phyloP scores from a whole-genome alignment of 768 basidiomycete species.

The Tulasnella sp. region DNA sequence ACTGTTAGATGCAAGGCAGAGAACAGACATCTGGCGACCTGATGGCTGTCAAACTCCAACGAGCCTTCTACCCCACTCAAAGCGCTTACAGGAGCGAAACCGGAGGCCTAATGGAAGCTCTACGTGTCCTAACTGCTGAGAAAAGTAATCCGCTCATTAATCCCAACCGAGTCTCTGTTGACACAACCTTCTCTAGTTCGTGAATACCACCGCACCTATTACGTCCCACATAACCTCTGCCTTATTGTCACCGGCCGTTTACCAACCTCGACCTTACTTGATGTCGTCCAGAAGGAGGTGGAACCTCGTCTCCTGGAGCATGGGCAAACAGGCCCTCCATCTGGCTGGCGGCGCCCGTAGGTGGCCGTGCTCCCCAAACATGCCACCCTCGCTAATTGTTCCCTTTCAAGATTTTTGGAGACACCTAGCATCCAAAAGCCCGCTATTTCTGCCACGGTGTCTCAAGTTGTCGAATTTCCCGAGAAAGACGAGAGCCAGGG shows the following conservation, averaged over 20 bases:
- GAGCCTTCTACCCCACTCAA: conserved; percentile 60
- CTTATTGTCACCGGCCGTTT: conserved; percentile 83
- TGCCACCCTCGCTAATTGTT: background rate
- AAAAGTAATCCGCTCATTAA: conserved; percentile 47
- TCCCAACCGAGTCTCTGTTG: conserved; percentile 1
- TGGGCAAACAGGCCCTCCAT: conserved; percentile 58
- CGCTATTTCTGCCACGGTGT: conserved; percentile 40
- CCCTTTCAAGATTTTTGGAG: conserved; percentile 51
- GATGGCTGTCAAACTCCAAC: conserved; percentile 78
- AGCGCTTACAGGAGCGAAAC: conserved; percentile 95
- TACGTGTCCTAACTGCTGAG: conserved; percentile 72
- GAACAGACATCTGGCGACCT: conserved; percentile 87
- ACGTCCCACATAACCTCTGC: conserved; percentile 87
- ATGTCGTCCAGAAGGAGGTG: conserved; percentile 68
- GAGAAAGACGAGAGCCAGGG: conserved; percentile 94
- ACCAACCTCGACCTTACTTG: conserved; percentile 60
- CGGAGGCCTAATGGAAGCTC: conserved; percentile 86
- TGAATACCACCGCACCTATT: conserved; percentile 76
- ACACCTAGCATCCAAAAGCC: conserved; percentile 57
- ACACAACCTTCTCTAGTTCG: conserved; percentile 43
- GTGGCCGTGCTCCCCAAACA: background rate
- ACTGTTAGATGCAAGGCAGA: conserved; percentile 86
- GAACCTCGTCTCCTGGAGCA: conserved; percentile 74
- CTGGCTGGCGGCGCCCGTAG: conserved; percentile 75
- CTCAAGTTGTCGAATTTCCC: conserved; percentile 76